A percentile compares a stretch with the other conserved stretches of the same genome.
Evolutionary conservation across 1,139 yeast species (phyloP).

Genomic region (Debaryomycetaceae sp.): DNA sequence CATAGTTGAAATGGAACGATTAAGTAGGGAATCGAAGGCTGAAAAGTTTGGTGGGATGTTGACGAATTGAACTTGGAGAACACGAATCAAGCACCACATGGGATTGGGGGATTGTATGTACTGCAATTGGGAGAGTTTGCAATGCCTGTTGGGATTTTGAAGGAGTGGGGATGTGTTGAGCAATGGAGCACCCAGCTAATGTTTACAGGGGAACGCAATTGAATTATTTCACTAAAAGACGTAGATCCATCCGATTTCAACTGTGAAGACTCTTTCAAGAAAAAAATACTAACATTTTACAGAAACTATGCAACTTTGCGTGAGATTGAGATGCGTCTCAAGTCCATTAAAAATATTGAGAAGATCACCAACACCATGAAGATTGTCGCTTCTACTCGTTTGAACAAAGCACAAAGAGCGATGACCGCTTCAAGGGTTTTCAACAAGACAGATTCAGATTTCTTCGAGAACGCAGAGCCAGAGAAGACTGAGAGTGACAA

Average conservation of each 20-base stretch:
- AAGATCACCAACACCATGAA: slow-evolving; percentile 99
- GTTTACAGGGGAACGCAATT: no score
- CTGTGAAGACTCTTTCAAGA: background rate
- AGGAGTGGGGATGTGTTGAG: no score
- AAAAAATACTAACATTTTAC: slow-evolving; percentile 6
- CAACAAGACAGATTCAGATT: slow-evolving; percentile 76
- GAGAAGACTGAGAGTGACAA: slow-evolving; percentile 50
- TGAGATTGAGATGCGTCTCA: slow-evolving; percentile 97
- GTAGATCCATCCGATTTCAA: background rate
- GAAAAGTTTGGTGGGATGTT: background rate
- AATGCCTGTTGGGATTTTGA: background rate
- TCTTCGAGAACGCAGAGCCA: slow-evolving; percentile 80
- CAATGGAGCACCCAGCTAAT: no score
- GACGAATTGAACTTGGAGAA: background rate
- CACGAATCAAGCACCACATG: background rate
- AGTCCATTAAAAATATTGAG: slow-evolving; percentile 97
- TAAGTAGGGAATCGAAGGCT: background rate
- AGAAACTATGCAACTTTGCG: slow-evolving; percentile 98
- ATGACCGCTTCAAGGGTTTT: slow-evolving; percentile 86
- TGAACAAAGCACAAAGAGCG: slow-evolving; percentile 93
- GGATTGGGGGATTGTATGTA: background rate
- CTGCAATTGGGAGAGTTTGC: background rate
- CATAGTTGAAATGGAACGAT: background rate
- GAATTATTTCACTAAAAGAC: no score
- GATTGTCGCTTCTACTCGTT: slow-evolving; percentile 97